A percentile compares a stretch with the other conserved stretches of the same genome.
phyloP scores from a whole-genome alignment of 345 rosid genomes.

The Eucalyptus curtisii region DNA sequence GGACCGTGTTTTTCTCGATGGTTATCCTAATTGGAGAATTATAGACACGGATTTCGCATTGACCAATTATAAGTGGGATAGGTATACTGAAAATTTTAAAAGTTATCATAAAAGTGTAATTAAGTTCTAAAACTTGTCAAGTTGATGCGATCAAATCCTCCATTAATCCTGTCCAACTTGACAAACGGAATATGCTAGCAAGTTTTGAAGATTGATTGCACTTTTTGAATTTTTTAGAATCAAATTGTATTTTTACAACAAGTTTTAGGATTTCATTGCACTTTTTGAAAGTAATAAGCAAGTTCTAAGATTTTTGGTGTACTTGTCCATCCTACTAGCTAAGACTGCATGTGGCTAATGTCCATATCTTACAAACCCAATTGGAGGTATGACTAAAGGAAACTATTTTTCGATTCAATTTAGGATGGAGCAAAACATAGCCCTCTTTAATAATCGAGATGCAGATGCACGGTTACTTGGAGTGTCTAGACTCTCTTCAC shows the following conservation, averaged over 20 bases:
- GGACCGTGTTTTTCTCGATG: background rate
- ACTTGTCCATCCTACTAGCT: background rate
- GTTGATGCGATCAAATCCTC: no score
- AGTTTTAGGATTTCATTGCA: accelerated
- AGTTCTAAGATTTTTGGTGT: no score
- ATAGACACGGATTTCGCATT: accelerated
- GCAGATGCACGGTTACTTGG: background rate
- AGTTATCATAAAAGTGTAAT: no score
- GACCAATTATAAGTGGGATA: no score
- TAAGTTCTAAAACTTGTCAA: accelerated
- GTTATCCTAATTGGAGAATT: background rate
- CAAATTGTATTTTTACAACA: no score
- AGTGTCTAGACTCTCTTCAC: background rate
- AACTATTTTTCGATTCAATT: background rate
- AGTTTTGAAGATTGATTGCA: no score
- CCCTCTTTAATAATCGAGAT: background rate
- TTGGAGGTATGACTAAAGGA: background rate
- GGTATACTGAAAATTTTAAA: no score
- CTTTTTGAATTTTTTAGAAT: background rate
- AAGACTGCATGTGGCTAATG: accelerated
- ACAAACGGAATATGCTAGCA: accelerated
- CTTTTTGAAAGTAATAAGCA: no score
- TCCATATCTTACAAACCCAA: background rate
- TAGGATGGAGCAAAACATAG: background rate
- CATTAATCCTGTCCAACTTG: background rate